Conservation (phyloP, 139 green algal genomes). For the Monoraphidium neglectum region DNA sequence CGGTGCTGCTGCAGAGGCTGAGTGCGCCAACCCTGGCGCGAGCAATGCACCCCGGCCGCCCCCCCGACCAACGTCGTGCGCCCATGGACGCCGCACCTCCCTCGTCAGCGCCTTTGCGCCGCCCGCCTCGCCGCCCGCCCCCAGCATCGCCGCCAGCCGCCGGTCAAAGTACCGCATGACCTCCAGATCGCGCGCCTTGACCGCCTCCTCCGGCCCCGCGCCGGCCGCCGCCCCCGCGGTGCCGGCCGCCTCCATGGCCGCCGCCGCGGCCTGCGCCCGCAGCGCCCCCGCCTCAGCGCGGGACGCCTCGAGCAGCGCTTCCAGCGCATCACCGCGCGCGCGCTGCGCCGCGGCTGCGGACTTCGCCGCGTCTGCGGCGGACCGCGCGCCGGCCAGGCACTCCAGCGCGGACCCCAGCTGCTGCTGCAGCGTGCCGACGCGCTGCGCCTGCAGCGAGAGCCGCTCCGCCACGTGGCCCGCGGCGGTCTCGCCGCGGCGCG, state of each 20-base stretch:
- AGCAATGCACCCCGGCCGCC: no score
- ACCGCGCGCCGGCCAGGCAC: constrained; percentile 13
- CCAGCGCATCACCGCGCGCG: constrained; percentile 16
- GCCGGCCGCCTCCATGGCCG: no score
- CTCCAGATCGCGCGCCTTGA: constrained; percentile 32
- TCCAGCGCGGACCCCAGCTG: constrained; percentile 22
- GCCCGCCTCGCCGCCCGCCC: neutral
- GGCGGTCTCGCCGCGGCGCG: constrained; percentile 12
- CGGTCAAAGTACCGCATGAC: constrained; percentile 52
- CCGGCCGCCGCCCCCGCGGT: neutral
- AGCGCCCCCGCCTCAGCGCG: constrained; percentile 28
- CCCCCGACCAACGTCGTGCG: no score
- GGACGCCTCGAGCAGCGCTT: constrained; percentile 27
- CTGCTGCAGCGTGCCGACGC: constrained; percentile 10
- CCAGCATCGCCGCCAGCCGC: constrained; percentile 37
- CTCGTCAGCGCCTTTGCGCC: constrained; percentile 42
- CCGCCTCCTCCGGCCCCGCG: constrained; percentile 3
- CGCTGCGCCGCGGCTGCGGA: neutral
- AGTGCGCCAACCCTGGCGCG: no score
- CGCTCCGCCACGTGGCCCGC: constrained; percentile 26
- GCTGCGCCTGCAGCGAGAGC: constrained; percentile 19
- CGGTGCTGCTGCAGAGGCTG: no score
- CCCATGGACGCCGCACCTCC: constrained; percentile 45
- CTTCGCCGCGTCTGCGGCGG: neutral
- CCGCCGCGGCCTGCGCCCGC: constrained; percentile 33